These are phyloP conservation scores for Podila verticillata DNA, from an alignment of 192 early-diverging fungal species.

Conservation along the genomic window DNA sequence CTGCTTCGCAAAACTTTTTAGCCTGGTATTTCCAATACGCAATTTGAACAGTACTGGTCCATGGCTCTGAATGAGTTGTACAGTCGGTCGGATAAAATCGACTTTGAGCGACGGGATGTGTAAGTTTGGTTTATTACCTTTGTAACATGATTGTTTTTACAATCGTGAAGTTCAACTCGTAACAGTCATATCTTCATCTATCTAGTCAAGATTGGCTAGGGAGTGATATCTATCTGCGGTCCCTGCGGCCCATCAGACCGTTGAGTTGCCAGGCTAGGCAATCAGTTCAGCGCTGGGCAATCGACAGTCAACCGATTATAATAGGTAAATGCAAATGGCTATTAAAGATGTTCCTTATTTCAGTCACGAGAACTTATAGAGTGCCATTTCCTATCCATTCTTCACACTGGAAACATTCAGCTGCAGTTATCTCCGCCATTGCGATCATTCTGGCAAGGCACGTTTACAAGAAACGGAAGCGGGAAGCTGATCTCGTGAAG, in stretches of 20 bases:
- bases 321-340: background rate
- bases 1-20: too few species aligned
- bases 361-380: background rate
- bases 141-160: too few species aligned
- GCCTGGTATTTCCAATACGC: background rate
- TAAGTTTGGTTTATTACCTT: background rate
- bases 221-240: constrained; percentile 10
- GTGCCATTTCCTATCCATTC: background rate
- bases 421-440: background rate
- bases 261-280: constrained; percentile 17
- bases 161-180: background rate
- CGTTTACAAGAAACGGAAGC: background rate
- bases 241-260: constrained; percentile 9
- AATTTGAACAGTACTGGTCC: constrained; percentile 46
- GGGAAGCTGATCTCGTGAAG: constrained; percentile 4
- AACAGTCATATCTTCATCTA: background rate
- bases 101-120: constrained; percentile 4
- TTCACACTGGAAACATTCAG: background rate
- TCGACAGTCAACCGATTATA: background rate
- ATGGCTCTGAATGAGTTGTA: constrained; percentile 30
- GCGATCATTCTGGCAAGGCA: background rate
- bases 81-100: constrained; percentile 7
- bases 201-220: background rate
- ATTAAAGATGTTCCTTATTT: background rate
- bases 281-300: constrained; percentile 11